A percentile compares a stretch with the other conserved stretches of the same genome.
phyloP scores from a whole-genome alignment of 768 basidiomycete genomes.

The Lactarius sp. region DNA sequence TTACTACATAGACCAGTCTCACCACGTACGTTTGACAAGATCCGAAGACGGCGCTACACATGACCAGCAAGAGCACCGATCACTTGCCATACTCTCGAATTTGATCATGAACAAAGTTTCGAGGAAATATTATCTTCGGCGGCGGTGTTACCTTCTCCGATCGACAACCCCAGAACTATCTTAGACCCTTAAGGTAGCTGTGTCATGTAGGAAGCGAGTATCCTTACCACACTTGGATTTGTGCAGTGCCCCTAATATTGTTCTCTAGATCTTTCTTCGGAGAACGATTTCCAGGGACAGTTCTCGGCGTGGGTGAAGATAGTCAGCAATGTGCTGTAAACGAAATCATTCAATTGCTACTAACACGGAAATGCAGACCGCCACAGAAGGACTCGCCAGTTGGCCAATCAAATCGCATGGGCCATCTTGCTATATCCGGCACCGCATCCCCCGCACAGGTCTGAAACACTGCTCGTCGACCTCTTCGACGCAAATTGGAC shows the following conservation, averaged over 20 bases:
- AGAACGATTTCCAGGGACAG: constrained; percentile 16
- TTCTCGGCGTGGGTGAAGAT: constrained; percentile 14
- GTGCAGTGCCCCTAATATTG: no score
- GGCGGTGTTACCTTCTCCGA: constrained; percentile 8
- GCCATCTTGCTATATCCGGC: constrained; percentile 13
- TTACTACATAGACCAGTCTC: constrained; percentile 3
- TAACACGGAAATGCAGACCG: neutral
- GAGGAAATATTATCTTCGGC: constrained; percentile 17
- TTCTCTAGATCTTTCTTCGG: constrained; percentile 9
- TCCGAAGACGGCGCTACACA: constrained; percentile 8
- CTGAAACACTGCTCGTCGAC: constrained; percentile 16
- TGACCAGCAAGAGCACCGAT: constrained; percentile 5
- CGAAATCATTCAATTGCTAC: neutral
- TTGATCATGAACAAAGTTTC: constrained; percentile 12
- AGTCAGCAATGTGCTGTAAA: neutral
- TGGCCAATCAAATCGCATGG: constrained; percentile 11
- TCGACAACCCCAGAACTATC: constrained; percentile 6
- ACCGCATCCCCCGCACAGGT: constrained; percentile 19
- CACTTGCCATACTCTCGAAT: constrained; percentile 15
- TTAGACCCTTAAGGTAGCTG: constrained; percentile 14
- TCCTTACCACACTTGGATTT: neutral
- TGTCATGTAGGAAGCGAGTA: constrained; percentile 10
- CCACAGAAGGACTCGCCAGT: constrained; percentile 12
- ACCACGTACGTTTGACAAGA: constrained; percentile 3
- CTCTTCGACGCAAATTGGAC: constrained; percentile 13